Evolutionary conservation across 768 basidiomycete species (phyloP), one percentile per base, ranked within the genome.

Genomic region (Chlorophyllum brunneum): DNA sequence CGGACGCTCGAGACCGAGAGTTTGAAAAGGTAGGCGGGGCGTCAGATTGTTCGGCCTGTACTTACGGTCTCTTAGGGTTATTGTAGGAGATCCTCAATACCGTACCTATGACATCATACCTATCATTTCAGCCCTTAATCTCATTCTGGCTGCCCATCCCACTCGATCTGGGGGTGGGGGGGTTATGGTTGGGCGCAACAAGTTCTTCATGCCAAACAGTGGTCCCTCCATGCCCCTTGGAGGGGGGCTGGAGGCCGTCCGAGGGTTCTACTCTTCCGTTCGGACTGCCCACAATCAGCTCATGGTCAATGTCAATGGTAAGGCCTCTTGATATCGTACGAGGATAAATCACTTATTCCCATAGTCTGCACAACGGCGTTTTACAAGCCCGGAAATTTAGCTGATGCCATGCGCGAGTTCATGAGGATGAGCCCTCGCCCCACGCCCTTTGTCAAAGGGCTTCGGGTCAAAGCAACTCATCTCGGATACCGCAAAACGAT

Each of bases 401-500:
- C 83, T 0, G 63, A 79, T 0, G 82, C 83, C 2, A 77, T 92
- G 66, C 58, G 61, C 1, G 73, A 72, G 1, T 92, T 88, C 61
- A 56, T 61, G 22, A 58, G 72, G 1, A 72, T 76, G 3, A 82
- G 78, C 54, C 84, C 81, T 2, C 77, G 82, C 22, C 61, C 74
- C 29, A 71, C 71, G n/a, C 79, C 67, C 0, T 92, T 89, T 57
- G 83, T 79, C 34, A 81, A 74, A 54, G 78, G 86, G 6, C 75
- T 91, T 2, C 72, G 90, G 33, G 70, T 92, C 41, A 74, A 73
- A 62, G 81, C 88, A 1, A 75, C 65, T 2, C 88, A 92, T 66
- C 72, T 92, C 11, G 81, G 82, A n/a, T 85, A 89, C 60, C 80
- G 72, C 61, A 92, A 89, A 68, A 82, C 83, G 0, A 75, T 92